Evolutionary conservation across 305 asterid genomes (phyloP).

Genomic region (Fraxinus ornus): DNA sequence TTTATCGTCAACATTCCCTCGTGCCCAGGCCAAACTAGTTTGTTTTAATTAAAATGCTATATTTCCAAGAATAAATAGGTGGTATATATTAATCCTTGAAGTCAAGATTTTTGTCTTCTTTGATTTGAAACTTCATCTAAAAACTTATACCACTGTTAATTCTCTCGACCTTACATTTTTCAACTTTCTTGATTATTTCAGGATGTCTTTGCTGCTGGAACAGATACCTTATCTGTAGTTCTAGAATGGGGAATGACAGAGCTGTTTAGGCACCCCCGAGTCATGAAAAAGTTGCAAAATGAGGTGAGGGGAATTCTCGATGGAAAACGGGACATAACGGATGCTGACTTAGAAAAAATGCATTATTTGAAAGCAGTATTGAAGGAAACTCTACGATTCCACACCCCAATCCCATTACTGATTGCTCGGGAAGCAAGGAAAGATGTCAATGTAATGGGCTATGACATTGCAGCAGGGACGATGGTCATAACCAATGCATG

Average conservation of each 20-base stretch:
- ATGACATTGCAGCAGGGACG: not conserved
- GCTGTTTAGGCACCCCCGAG: not conserved
- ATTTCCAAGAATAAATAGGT: too few species aligned
- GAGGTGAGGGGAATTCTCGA: not conserved
- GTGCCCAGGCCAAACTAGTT: too few species aligned
- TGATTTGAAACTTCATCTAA: too few species aligned
- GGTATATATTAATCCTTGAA: too few species aligned
- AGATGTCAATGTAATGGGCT: not conserved
- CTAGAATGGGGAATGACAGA: conserved; percentile 10
- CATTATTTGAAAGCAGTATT: not conserved
- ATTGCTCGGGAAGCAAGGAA: not conserved
- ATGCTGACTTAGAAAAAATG: conserved; percentile 3
- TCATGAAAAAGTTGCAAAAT: not conserved
- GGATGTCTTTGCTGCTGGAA: not conserved
- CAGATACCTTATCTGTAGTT: not conserved
- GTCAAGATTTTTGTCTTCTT: too few species aligned
- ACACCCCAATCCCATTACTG: not conserved
- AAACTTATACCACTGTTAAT: too few species aligned
- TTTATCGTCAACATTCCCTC: too few species aligned
- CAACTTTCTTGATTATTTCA: not conserved
- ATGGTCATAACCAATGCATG: not conserved
- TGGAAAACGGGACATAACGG: not conserved
- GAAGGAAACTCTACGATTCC: not conserved
- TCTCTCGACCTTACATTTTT: not conserved
- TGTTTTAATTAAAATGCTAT: too few species aligned